phyloP scores from a whole-genome alignment of 2,329 filamentous ascomycete species.

The Curvularia sp. region DNA sequence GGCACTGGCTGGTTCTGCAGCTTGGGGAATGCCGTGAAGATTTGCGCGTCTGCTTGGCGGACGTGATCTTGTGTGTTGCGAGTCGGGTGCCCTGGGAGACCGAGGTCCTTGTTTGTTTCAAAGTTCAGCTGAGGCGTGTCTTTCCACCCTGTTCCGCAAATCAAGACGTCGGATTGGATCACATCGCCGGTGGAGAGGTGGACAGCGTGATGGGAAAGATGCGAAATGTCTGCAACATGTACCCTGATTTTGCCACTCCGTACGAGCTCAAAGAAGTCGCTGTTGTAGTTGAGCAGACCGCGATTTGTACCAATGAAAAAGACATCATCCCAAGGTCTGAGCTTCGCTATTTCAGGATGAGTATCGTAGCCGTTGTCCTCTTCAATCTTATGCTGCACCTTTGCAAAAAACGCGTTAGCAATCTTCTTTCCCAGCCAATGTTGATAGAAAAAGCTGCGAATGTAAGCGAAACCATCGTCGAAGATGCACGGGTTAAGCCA shows the following conservation, averaged over 20 bases:
- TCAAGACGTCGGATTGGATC: conserved; percentile 58
- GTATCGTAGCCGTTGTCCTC: conserved; percentile 55
- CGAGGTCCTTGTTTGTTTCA: conserved; percentile 38
- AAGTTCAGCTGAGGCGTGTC: conserved; percentile 61
- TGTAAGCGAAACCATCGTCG: conserved; percentile 68
- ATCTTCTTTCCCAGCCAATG: conserved; percentile 63
- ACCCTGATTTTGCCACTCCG: conserved; percentile 60
- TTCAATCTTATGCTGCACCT: conserved; percentile 61
- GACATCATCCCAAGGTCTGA: conserved; percentile 52
- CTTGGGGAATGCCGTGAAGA: conserved; percentile 55
- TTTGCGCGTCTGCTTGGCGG: conserved; percentile 39
- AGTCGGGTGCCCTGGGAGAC: conserved; percentile 30
- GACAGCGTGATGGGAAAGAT: conserved; percentile 55
- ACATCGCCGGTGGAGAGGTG: conserved; percentile 57
- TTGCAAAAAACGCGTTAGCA: conserved; percentile 62
- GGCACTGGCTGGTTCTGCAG: conserved; percentile 59
- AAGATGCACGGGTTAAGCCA: conserved; percentile 80
- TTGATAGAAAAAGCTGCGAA: conserved; percentile 64
- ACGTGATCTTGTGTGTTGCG: conserved; percentile 60
- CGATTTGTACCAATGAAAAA: conserved; percentile 64
- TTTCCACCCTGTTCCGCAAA: conserved; percentile 66
- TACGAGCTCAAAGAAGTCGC: conserved; percentile 64
- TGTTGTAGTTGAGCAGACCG: conserved; percentile 66
- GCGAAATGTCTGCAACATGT: conserved; percentile 62
- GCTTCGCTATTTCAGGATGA: conserved; percentile 50